Evolutionary conservation across 108 stramenopile genomes (phyloP), one percentile per base, ranked within the genome.

Genomic region (Fistulifera solaris): DNA sequence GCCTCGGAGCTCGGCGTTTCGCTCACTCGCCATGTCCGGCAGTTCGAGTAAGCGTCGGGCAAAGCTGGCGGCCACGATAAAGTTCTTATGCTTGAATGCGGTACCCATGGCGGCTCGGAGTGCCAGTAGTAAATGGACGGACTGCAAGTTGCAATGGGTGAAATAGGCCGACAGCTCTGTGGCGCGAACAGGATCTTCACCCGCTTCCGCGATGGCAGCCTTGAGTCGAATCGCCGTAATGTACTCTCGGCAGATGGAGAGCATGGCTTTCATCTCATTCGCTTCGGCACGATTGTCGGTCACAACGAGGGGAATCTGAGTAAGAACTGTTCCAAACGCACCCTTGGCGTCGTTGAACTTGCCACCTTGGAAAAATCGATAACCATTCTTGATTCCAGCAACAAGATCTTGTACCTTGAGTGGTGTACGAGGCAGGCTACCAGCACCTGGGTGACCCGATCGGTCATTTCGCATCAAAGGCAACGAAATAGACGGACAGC

Each of bases 81-180:
- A 98, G 62, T 98, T 94, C 71, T 97, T 96, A 74, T 92, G 76
- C 78, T 99, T 99, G 78, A 97, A 99, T 25, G 97, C 94, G 27
- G 89, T 76, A 38, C 92, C 91, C 99, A 99, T 99, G 50, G 99
- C 99, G 71, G 94, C 78, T 54, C 96, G 85, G 13, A 99, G 85
- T 6, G 94, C 94, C 40, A 99, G 78, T 14, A 98, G 70, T 60
- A 96, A 64, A 70, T 99, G 99, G 16, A 86, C 82, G 16, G 99
- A 96, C 60, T 96, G 94, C 53, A 99, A 76, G 59, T 97, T 94
- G 75, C 97, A 98, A 76, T 97, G 97, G n/a, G 99, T 99, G 62
- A 99, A 95, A 81, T 97, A 98, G 7, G 99, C 99, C 23, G 96
- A 85, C 15, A 99, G 89, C 66, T 99, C 99, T 8, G 95, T 93